Evolutionary conservation across 2,329 filamentous ascomycete genomes (phyloP), one percentile per base, ranked within the genome.

Genomic region (Onygenales sp.): DNA sequence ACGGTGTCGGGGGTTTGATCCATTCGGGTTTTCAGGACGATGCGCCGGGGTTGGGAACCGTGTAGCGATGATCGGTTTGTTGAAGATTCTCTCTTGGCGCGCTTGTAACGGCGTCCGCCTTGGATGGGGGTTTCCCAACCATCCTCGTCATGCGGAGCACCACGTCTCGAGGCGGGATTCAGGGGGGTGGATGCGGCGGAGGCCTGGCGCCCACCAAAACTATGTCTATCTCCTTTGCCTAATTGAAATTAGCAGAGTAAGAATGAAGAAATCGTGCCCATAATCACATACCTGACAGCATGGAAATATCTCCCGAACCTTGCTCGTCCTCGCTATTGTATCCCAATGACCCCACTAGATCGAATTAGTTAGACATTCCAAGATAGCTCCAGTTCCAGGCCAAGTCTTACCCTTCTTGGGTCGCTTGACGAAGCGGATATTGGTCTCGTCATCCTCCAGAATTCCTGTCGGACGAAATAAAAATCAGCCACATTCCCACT

Each of bases 381-480:
- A 27, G 21, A 27, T 27, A 27, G 21, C 21, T 5, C 21, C 3
- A 27, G 21, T 27, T 27, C 21, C 21, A 42, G 13, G 8, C 9
- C 40, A 11, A 11, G 32, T 59, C 55, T 56, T 59, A 69, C 70
- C 64, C 63, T 72, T 75, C 61, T 72, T 75, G 2, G 69, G 61
- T 46, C 73, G 71, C 52, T 76, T 77, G 37, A 68, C 61, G 34
- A 67, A 65, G 49, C 74, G 65, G 49, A 64, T 67, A n/a, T 70
- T 58, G 39, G 71, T 67, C 51, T 74, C 73, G 44, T 77, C 74
- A 54, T 74, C 74, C 56, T 75, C 70, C 54, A 77, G 61, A 33
- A 77, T 74, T n/a, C 69, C 69, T 72, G 53, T 51, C 40, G 11
- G 51, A 21, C 39, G 36, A 42, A 55, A 61, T 27, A 27, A 49